Base-by-base conservation (phyloP, 2,329 filamentous ascomycete species). In the Xylariaceae sp. region DNA sequence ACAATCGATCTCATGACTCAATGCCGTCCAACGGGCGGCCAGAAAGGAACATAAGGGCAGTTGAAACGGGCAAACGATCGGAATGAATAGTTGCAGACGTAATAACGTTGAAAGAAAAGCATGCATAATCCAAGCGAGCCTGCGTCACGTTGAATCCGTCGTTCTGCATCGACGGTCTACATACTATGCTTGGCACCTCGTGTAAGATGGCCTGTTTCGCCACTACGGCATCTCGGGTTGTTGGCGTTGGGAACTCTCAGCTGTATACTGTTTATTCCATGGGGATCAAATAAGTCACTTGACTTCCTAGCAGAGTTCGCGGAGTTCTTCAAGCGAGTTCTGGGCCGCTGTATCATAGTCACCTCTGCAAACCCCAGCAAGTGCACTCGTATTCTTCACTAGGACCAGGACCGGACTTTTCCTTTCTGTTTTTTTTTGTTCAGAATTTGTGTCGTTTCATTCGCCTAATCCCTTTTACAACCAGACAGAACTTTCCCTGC, bases 391-490 rank as follows among this genome's bases (percentile, higher is more conserved):
- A 43, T 43, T 51, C 30, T 41, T 53, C 34, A 53, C 52, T 34
- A 12, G 30, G 39, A 22, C 16, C 8, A 15, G 43, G 21, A 26
- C 26, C 26, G 26, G 26, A 5, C 26, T 26, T 4, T 26, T 26
- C 26, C 8, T 26, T 26, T 26, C 26, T 47, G 12, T 15, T n/a
- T 30, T 41, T 44, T 32, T 47, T 58, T 59, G 46, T 63, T 62
- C 56, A 63, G 55, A 57, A 72, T 70, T 69, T 71, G 70, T 69
- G 71, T 74, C 68, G 70, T 74, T 77, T 77, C 73, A 76, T 78
- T 77, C 73, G 75, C 76, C 72, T 73, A 75, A 72, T 74, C 73
- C 71, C 71, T 72, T 29, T 75, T 74, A 75, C 71, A 76, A 71
- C 74, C 75, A 74, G 74, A 72, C 73, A 73, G 65, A 61, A 61